Evolutionary conservation across 2,329 filamentous ascomycete genomes (phyloP).

Genomic region (Pseudonectria buxi): DNA sequence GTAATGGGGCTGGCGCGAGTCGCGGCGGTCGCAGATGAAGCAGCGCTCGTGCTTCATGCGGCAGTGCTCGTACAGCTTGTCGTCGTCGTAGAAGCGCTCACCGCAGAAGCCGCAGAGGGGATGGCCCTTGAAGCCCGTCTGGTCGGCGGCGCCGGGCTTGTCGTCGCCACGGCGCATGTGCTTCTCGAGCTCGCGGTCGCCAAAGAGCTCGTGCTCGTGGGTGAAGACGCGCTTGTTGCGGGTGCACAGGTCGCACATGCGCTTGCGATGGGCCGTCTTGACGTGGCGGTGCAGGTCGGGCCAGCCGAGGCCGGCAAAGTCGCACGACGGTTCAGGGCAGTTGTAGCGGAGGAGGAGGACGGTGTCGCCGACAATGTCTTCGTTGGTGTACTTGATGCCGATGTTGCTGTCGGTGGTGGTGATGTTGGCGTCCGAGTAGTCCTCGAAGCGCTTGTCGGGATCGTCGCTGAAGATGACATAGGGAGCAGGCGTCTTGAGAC

Average conservation of each 20-base stretch:
- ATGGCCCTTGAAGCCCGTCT: constrained; percentile 94
- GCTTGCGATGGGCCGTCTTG: constrained; percentile 71
- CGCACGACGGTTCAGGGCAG: constrained; percentile 74
- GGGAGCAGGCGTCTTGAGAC: constrained; percentile 57
- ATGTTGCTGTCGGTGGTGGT: constrained; percentile 75
- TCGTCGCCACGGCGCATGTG: constrained; percentile 92
- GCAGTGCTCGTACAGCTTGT: constrained; percentile 91
- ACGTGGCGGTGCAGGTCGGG: constrained; percentile 66
- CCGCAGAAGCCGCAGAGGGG: constrained; percentile 91
- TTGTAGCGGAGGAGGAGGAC: constrained; percentile 86
- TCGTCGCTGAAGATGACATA: constrained; percentile 93
- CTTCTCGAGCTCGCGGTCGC: constrained; percentile 68
- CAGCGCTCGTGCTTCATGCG: constrained; percentile 91
- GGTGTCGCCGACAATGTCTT: constrained; percentile 87
- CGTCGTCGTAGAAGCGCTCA: constrained; percentile 88
- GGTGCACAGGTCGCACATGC: constrained; percentile 85
- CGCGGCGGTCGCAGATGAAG: constrained; percentile 77
- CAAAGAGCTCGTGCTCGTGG: constrained; percentile 92
- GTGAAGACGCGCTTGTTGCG: constrained; percentile 97
- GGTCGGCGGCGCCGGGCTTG: constrained; percentile 78
- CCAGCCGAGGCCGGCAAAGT: constrained; percentile 70
- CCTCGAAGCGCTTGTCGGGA: constrained; percentile 71
- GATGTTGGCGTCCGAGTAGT: constrained; percentile 70
- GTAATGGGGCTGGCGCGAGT: constrained; percentile 74
- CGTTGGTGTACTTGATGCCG: constrained; percentile 83